Percentiles rank a stretch among this genome's conserved stretches.
phyloP scores from a whole-genome alignment of 1,284 basidiomycete species.

The Tylopilus sp. region DNA sequence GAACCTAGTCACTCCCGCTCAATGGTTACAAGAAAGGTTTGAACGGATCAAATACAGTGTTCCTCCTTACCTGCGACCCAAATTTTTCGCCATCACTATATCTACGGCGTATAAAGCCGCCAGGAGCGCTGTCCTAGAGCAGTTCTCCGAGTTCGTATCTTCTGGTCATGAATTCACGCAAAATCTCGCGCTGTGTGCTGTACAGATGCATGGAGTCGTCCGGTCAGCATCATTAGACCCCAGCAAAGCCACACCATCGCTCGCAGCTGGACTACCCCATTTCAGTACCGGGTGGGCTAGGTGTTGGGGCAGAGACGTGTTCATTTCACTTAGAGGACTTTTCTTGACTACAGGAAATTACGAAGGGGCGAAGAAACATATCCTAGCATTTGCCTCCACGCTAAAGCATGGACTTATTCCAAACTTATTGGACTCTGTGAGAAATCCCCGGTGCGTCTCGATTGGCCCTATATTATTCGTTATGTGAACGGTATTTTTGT shows the following conservation, averaged over 20 bases:
- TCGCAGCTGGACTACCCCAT: slow-evolving; percentile 94
- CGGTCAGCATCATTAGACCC: slow-evolving; percentile 85
- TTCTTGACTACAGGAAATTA: slow-evolving; percentile 93
- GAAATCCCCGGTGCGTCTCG: slow-evolving; percentile 68
- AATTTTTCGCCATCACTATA: slow-evolving; percentile 89
- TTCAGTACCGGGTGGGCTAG: slow-evolving; percentile 90
- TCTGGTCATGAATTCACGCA: slow-evolving; percentile 88
- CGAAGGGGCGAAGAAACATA: slow-evolving; percentile 81
- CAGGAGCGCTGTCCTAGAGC: slow-evolving; percentile 76
- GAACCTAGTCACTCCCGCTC: slow-evolving; percentile 63
- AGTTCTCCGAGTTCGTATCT: slow-evolving; percentile 81
- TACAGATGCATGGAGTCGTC: slow-evolving; percentile 92
- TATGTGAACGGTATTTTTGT: background rate
- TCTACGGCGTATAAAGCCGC: slow-evolving; percentile 90
- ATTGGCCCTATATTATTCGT: slow-evolving; percentile 5
- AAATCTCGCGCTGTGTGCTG: slow-evolving; percentile 78
- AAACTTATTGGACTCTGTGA: slow-evolving; percentile 85
- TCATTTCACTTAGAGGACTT: slow-evolving; percentile 88
- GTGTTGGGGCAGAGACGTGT: slow-evolving; percentile 96
- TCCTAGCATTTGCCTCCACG: slow-evolving; percentile 85
- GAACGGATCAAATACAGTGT: slow-evolving; percentile 72
- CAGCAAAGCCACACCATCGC: slow-evolving; percentile 64
- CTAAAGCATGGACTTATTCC: slow-evolving; percentile 89
- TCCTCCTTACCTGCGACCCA: slow-evolving; percentile 87
- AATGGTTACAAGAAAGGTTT: slow-evolving; percentile 84